Percentiles rank a stretch among this genome's conserved stretches.
Evolutionary conservation across 2,329 filamentous ascomycete species (phyloP).

Genomic region (Claviceps sp.): DNA sequence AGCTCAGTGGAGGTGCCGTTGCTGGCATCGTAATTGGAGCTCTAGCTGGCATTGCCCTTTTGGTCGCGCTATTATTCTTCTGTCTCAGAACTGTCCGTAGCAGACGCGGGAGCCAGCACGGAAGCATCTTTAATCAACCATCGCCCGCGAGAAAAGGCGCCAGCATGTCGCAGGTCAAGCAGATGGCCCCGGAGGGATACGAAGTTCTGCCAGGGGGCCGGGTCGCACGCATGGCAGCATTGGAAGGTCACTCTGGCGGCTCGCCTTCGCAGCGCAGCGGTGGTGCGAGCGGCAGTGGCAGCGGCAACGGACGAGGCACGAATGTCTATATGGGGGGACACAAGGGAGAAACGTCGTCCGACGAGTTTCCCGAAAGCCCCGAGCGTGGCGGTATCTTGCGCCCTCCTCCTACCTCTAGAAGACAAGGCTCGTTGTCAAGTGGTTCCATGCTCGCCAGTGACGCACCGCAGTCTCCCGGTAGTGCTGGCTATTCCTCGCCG

Average conservation of each 20-base stretch:
- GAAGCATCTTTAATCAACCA: slow-evolving; percentile 81
- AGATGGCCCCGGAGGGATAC: slow-evolving; percentile 39
- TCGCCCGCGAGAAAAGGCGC: slow-evolving; percentile 50
- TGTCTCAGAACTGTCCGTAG: slow-evolving; percentile 40
- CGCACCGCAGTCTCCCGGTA: slow-evolving; percentile 61
- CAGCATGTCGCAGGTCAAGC: slow-evolving; percentile 24
- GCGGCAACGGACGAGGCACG: slow-evolving; percentile 22
- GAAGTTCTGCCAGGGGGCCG: slow-evolving; percentile 74
- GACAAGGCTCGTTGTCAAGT: slow-evolving; percentile 82
- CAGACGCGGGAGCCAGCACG: slow-evolving; percentile 46
- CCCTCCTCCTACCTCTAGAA: slow-evolving; percentile 48
- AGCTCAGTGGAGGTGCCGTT: slow-evolving; percentile 71
- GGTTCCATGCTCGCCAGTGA: slow-evolving; percentile 60
- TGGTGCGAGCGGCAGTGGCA: slow-evolving; percentile 27
- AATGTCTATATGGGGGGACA: slow-evolving; percentile 32
- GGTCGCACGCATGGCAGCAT: slow-evolving; percentile 88
- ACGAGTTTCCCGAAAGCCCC: slow-evolving; percentile 59
- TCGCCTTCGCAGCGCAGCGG: slow-evolving; percentile 41
- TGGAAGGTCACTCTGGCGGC: slow-evolving; percentile 61
- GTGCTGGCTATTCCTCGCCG: slow-evolving; percentile 67
- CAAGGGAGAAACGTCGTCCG: slow-evolving; percentile 51
- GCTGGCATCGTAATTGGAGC: slow-evolving; percentile 82
- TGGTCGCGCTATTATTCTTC: slow-evolving; percentile 58
- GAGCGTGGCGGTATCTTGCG: slow-evolving; percentile 44
- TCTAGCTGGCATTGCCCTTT: slow-evolving; percentile 53